Evolutionary conservation across 371 early-diverging fungal species (phyloP).

Genomic region (Rhizopus stolonifer): DNA sequence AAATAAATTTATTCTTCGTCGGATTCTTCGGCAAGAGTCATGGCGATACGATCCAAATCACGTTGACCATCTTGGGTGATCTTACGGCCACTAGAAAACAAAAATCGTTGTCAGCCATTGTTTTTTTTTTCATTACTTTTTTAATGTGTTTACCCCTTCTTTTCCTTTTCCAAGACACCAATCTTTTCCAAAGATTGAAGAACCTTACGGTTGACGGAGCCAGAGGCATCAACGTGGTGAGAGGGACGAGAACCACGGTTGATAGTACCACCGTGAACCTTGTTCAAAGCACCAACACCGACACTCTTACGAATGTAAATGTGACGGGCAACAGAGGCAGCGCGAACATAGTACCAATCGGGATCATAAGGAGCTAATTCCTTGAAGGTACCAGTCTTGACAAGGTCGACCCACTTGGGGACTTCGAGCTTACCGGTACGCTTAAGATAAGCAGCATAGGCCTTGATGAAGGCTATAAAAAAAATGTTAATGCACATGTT

Average conservation of each 20-base stretch:
- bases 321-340: conserved; percentile 95
- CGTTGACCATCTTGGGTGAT: conserved; percentile 82
- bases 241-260: conserved; percentile 94
- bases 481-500: too few relatives aligned
- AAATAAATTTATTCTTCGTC: conserved; percentile 32
- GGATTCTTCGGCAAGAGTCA: conserved; percentile 39
- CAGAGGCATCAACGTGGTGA: conserved; percentile 84
- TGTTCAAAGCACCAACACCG: conserved; percentile 92
- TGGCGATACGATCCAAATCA: conserved; percentile 81
- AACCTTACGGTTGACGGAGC: conserved; percentile 90
- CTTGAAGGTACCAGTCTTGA: conserved; percentile 94
- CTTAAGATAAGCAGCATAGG: conserved; percentile 97
- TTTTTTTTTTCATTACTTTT: too few relatives aligned
- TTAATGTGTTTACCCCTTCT: conserved; percentile 75
- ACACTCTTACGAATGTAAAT: conserved; percentile 92
- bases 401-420: conserved; percentile 96
- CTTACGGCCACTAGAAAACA: conserved; percentile 69
- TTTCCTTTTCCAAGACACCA: conserved; percentile 89
- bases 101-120: too few relatives aligned
- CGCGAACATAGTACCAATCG: conserved; percentile 98
- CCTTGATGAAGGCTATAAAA: conserved; percentile 79
- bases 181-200: conserved; percentile 97
- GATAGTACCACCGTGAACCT: conserved; percentile 86
- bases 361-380: conserved; percentile 95
- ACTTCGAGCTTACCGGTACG: conserved; percentile 95